phyloP scores from a whole-genome alignment of 2,329 filamentous ascomycete genomes.

The Calonectria henricotiae region DNA sequence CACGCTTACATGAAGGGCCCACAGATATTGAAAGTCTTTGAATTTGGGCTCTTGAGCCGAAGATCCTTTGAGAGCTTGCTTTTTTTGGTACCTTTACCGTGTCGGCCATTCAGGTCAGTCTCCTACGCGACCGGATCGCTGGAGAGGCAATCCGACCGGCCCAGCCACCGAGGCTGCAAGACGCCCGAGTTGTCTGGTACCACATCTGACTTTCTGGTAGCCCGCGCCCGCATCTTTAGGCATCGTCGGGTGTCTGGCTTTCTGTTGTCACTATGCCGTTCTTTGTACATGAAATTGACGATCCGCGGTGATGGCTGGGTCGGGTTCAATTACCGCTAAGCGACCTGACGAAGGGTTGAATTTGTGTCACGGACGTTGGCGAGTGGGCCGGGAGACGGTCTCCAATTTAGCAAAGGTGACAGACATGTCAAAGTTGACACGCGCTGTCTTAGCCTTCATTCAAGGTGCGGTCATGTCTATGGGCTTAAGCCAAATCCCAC shows the following conservation, averaged over 20 bases:
- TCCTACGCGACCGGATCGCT: slow-evolving; percentile 29
- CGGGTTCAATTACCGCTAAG: slow-evolving; percentile 22
- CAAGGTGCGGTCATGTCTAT: neutral
- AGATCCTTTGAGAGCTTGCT: slow-evolving; percentile 39
- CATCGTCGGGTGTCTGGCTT: slow-evolving; percentile 35
- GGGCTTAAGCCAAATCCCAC: neutral
- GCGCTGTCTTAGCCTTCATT: slow-evolving; percentile 15
- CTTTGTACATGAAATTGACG: slow-evolving; percentile 35
- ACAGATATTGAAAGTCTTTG: slow-evolving; percentile 37
- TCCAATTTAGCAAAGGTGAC: slow-evolving; percentile 11
- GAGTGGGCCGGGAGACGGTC: neutral
- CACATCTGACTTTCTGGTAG: slow-evolving; percentile 35
- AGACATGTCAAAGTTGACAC: slow-evolving; percentile 13
- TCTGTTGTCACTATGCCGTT: slow-evolving; percentile 22
- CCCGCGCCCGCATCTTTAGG: slow-evolving; percentile 39
- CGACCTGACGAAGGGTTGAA: slow-evolving; percentile 7
- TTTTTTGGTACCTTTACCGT: slow-evolving; percentile 41
- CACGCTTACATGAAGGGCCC: slow-evolving; percentile 46
- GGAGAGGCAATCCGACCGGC: slow-evolving; percentile 36
- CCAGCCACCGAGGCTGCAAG: slow-evolving; percentile 40
- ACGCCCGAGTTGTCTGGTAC: slow-evolving; percentile 37
- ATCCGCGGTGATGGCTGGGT: slow-evolving; percentile 38
- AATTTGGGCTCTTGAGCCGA: slow-evolving; percentile 33
- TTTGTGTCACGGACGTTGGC: slow-evolving; percentile 10
- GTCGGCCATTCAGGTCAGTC: slow-evolving; percentile 27